These are phyloP conservation scores for Alternaria conjuncta DNA, from an alignment of 2,329 filamentous ascomycete genomes.

Conservation along the genomic window DNA sequence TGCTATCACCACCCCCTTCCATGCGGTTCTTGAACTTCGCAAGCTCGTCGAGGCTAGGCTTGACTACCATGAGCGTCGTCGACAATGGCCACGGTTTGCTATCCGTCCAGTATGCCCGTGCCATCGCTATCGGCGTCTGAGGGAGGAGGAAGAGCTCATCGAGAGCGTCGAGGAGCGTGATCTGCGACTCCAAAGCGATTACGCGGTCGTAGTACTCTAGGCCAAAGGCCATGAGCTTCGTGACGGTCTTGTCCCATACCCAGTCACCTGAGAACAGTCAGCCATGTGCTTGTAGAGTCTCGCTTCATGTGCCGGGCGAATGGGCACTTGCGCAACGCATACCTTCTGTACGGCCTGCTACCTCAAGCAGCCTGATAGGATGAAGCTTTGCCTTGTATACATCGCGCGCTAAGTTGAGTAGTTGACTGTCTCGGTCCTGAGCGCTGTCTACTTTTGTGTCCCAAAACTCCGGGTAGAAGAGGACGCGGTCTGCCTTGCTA, in stretches of 20 bases:
- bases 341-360: conserved; percentile 44
- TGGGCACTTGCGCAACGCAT: conserved; percentile 19
- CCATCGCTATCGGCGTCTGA: conserved; percentile 67
- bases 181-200: conserved; percentile 68
- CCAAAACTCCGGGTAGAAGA: conserved; percentile 54
- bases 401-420: conserved; percentile 57
- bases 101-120: conserved; percentile 73
- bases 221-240: conserved; percentile 73
- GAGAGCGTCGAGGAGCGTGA: conserved; percentile 66
- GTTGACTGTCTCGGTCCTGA: conserved; percentile 51
- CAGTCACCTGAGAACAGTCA: conserved; percentile 38
- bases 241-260: conserved; percentile 68
- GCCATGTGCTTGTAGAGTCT: conserved; percentile 14
- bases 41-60: conserved; percentile 63
- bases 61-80: conserved; percentile 67
- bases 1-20: conserved; percentile 31
- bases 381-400: conserved; percentile 59
- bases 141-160: conserved; percentile 76
- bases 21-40: conserved; percentile 43
- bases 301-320: conserved; percentile 8
- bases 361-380: conserved; percentile 53
- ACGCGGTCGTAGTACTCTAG: conserved; percentile 67
- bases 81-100: conserved; percentile 62
- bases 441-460: conserved; percentile 37
- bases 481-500: conserved; percentile 54